These are phyloP conservation scores for Colletotrichum sp. DNA, from an alignment of 2,329 filamentous ascomycete genomes.

Conservation along the genomic window DNA sequence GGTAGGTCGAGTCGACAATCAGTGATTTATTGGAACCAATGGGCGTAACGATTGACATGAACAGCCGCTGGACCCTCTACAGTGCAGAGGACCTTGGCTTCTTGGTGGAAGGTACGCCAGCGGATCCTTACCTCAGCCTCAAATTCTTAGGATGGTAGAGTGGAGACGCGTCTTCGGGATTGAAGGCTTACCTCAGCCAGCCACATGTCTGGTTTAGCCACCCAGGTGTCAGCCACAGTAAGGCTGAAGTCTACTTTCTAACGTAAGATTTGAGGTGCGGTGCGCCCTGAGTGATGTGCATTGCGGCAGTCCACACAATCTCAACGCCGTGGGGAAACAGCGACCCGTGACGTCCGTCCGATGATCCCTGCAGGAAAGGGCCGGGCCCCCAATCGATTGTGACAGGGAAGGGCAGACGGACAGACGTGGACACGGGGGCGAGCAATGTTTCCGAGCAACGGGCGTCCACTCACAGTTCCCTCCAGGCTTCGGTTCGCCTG, in stretches of 20 bases:
- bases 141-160: background rate
- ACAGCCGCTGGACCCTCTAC: background rate
- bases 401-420: slow-evolving; percentile 1
- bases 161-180: background rate
- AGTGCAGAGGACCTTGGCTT: background rate
- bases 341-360: slow-evolving; percentile 9
- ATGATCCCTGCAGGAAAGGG: slow-evolving; percentile 10
- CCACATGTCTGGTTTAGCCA: background rate
- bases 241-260: background rate
- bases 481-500: background rate
- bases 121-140: slow-evolving; percentile 9
- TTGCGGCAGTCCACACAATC: background rate
- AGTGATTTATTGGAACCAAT: background rate
- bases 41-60: background rate
- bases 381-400: slow-evolving; percentile 4
- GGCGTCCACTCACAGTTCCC: background rate
- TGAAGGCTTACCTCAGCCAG: background rate
- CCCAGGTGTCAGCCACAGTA: background rate
- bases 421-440: background rate
- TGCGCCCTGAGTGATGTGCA: background rate
- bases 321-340: slow-evolving; percentile 3
- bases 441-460: slow-evolving; percentile 21
- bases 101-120: background rate
- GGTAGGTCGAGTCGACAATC: background rate
- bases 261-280: background rate